Conservation (phyloP, 2,329 filamentous ascomycete species). For the Claviceps sp. region DNA sequence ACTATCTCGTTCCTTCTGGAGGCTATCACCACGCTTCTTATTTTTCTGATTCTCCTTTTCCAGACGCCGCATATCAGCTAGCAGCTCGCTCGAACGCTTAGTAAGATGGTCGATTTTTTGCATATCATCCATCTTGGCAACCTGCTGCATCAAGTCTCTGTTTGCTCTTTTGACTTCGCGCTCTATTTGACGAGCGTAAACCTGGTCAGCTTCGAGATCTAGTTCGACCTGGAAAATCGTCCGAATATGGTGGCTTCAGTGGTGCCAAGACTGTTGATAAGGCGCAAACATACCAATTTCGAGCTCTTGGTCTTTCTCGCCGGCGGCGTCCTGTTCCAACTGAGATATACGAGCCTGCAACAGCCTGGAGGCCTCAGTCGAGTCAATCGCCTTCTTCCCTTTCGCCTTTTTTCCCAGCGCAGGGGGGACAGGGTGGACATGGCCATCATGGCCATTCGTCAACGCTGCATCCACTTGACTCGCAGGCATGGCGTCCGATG, state of each 20-base stretch:
- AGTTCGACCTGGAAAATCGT: background rate
- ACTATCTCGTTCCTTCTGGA: conserved; percentile 94
- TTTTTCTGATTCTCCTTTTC: conserved; percentile 92
- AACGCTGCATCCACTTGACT: conserved; percentile 28
- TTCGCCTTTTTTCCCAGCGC: conserved; percentile 59
- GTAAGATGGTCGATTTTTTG: conserved; percentile 84
- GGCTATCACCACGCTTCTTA: conserved; percentile 83
- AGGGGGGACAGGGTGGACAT: conserved; percentile 26
- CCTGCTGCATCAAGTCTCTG: conserved; percentile 74
- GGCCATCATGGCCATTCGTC: conserved; percentile 28
- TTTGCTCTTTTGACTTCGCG: conserved; percentile 90
- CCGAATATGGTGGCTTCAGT: background rate
- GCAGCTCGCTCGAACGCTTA: conserved; percentile 79
- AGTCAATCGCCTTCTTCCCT: conserved; percentile 71
- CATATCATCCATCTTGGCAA: conserved; percentile 84
- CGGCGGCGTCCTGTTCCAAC: conserved; percentile 82
- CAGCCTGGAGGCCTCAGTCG: conserved; percentile 80
- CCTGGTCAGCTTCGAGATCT: background rate
- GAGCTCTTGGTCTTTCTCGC: conserved; percentile 87
- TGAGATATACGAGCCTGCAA: conserved; percentile 90
- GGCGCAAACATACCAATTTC: conserved; percentile 61
- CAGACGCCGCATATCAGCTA: conserved; percentile 89
- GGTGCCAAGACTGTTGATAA: background rate
- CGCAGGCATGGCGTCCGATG: conserved; percentile 22
- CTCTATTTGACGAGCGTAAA: conserved; percentile 37